These are phyloP conservation scores for Chlorociboria aeruginascens DNA, from an alignment of 495 filamentous ascomycete genomes.

Conservation along the genomic window DNA sequence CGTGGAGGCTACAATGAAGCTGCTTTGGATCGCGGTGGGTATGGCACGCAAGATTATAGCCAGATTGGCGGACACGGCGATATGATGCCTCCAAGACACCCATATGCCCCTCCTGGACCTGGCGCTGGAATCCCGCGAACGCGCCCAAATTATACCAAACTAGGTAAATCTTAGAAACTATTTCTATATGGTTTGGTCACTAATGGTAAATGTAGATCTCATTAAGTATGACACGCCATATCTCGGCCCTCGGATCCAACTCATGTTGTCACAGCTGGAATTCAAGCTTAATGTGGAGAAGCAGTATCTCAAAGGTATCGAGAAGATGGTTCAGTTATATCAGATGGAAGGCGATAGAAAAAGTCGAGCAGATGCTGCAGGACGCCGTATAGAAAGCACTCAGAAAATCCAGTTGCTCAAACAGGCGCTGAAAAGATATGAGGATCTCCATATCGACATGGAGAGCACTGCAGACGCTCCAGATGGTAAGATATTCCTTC, in stretches of 20 bases:
- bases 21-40: constrained; percentile 25
- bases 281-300: constrained; percentile 99
- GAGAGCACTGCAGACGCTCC: constrained; percentile 60
- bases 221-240: constrained; percentile 98
- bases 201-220: constrained; percentile 48
- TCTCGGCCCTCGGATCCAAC: constrained; percentile 92
- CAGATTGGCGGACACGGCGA: constrained; percentile 42
- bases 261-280: constrained; percentile 97
- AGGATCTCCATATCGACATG: constrained; percentile 94
- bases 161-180: constrained; percentile 49
- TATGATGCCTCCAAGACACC: constrained; percentile 73
- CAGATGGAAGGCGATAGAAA: constrained; percentile 97
- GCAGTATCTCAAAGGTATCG: constrained; percentile 97
- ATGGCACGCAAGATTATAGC: constrained; percentile 31
- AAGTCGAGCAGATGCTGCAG: constrained; percentile 85
- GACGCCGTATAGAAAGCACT: constrained; percentile 79
- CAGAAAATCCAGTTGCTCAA: constrained; percentile 96
- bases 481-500: constrained; percentile 53
- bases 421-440: constrained; percentile 91
- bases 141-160: constrained; percentile 86
- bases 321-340: constrained; percentile 98
- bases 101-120: constrained; percentile 66
- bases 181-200: neutral
- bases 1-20: constrained; percentile 24
- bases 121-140: constrained; percentile 55